Percentiles rank a stretch among this genome's conserved stretches.
Evolutionary conservation across 2,329 filamentous ascomycete species (phyloP).

Genomic region (Rhinocladiella similis): DNA sequence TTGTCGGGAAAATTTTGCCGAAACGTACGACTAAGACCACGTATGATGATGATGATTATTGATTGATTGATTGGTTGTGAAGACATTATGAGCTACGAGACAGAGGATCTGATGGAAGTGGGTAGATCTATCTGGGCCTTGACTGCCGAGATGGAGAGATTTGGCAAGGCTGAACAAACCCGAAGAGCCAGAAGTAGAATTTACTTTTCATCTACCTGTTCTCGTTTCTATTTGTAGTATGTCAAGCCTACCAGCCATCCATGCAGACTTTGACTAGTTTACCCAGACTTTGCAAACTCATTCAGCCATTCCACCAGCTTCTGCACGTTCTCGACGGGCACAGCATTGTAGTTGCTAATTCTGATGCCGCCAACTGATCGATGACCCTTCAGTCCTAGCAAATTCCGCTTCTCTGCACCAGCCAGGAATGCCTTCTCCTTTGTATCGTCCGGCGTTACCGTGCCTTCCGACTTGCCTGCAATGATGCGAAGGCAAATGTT

Average conservation of each 20-base stretch:
- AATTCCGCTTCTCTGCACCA: constrained; percentile 64
- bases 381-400: constrained; percentile 86
- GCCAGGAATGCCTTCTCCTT: constrained; percentile 80
- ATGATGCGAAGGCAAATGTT: constrained; percentile 89
- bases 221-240: background rate
- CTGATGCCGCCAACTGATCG: constrained; percentile 83
- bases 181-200: no score
- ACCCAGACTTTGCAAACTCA: constrained; percentile 49
- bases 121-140: no score
- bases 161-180: no score
- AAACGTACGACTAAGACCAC: no score
- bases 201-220: no score
- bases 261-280: background rate
- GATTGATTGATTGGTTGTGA: no score
- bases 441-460: constrained; percentile 22
- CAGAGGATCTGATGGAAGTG: no score
- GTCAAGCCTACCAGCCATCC: no score
- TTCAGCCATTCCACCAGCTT: constrained; percentile 47
- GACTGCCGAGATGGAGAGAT: no score
- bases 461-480: constrained; percentile 51
- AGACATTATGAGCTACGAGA: no score
- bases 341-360: constrained; percentile 85
- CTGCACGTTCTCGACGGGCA: constrained; percentile 54
- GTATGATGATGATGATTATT: no score
- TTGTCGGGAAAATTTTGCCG: no score